Evolutionary conservation across 1,139 yeast species (phyloP), one percentile per base, ranked within the genome.

Genomic region (Protomyces arabidopsidicola): DNA sequence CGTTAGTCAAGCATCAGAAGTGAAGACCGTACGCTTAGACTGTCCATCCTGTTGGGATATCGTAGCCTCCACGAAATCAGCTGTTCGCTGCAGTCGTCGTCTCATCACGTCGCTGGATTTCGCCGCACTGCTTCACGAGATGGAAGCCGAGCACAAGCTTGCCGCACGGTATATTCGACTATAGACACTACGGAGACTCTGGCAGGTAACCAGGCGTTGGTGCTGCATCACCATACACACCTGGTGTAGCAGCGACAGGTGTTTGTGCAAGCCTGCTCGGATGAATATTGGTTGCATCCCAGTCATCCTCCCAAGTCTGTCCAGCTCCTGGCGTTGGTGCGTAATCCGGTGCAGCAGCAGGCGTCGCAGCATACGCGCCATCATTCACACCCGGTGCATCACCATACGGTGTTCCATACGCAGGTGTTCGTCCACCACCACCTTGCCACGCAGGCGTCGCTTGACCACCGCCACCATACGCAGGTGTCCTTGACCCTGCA

Each of bases 401-500:
- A 35, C 53, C 18, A 8, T 42, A 48, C 20, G 38, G 48, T 16
- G 52, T 36, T 1, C 50, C 50, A 12, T 45, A 57, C 22, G 55
- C 22, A 8, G 55, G 48, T 16, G 60, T 45, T n/a, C 51, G 50
- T 10, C 53, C 55, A 20, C 42, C 51, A 50, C 48, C 55, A 20
- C 45, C 53, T 10, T 57, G 60, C 60, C 60, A 57, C 10, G 60
- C 35, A 2, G 60, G 60, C 18, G 55, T 57, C 34, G 42, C 52
- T n/a, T 50, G 16, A n/a, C 35, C 71, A 65, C 70, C 69, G 68
- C 64, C 68, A 53, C 69, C 69, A 35, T 67, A 64, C 4, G 69
- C 64, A 9, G 69, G 70, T 3, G 73, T 68, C 24, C 68, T 67
- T 20, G 72, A 67, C 1, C 69, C 69, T 12, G 76, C 72, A 45